Evolutionary conservation across 1,284 basidiomycete genomes (phyloP).

Genomic region (Ceratobasidium sp.): DNA sequence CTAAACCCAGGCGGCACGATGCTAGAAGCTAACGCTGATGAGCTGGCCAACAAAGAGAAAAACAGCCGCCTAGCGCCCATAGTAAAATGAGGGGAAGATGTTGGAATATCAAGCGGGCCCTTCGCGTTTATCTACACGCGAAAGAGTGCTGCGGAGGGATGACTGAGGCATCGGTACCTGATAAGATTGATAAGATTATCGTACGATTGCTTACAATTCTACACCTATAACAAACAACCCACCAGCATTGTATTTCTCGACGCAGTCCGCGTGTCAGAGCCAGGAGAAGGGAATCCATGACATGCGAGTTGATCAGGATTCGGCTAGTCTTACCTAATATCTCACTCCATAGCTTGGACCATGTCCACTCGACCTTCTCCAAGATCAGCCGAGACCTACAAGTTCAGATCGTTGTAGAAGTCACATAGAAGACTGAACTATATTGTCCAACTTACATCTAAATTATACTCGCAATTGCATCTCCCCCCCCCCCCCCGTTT

Average conservation of each 20-base stretch:
- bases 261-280: background rate
- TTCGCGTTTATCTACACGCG: background rate
- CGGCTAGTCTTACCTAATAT: too few relatives aligned
- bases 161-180: background rate
- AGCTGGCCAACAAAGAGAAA: background rate
- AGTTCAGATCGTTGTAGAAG: too few relatives aligned
- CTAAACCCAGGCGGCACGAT: background rate
- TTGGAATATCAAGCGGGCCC: too few relatives aligned
- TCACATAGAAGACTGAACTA: too few relatives aligned
- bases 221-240: background rate
- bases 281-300: background rate
- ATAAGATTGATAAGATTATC: background rate
- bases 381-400: too few relatives aligned
- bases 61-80: background rate
- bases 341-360: too few relatives aligned
- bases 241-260: background rate
- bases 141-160: background rate
- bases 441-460: too few relatives aligned
- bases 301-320: too few relatives aligned
- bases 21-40: background rate
- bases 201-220: background rate
- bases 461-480: too few relatives aligned
- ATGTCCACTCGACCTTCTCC: too few relatives aligned
- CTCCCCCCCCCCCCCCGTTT: too few relatives aligned
- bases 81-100: too few relatives aligned